Evolutionary conservation across 2,329 filamentous ascomycete species (phyloP).

Genomic region (Chaetomium globosum): DNA sequence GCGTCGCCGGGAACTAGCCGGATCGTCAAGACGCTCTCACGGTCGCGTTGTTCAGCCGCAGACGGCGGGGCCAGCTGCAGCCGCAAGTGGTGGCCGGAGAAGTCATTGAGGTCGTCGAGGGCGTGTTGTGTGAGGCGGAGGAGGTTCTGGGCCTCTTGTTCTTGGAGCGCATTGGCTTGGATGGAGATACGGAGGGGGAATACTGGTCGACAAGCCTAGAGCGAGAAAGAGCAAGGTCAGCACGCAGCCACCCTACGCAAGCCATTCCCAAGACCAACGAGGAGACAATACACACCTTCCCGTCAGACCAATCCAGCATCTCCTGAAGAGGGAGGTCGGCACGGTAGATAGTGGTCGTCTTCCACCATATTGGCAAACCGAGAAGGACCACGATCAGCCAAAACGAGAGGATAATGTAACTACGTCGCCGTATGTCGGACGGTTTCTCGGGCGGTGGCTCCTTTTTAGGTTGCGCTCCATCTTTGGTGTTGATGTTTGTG

Average conservation of each 20-base stretch:
- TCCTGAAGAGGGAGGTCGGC: constrained; percentile 78
- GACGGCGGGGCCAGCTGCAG: constrained; percentile 61
- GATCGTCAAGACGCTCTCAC: constrained; percentile 67
- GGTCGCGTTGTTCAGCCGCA: constrained; percentile 41
- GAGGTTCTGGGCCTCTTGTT: constrained; percentile 70
- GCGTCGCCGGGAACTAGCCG: constrained; percentile 67
- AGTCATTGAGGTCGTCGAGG: constrained; percentile 84
- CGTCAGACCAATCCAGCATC: constrained; percentile 92
- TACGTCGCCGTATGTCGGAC: constrained; percentile 69
- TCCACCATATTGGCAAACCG: constrained; percentile 93
- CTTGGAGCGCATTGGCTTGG: constrained; percentile 66
- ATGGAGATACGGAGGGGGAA: constrained; percentile 85
- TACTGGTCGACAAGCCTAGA: constrained; percentile 79
- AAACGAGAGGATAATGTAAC: constrained; percentile 79
- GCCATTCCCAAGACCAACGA: constrained; percentile 7
- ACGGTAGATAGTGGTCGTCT: constrained; percentile 88
- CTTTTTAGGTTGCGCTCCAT: constrained; percentile 40
- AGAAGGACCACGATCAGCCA: constrained; percentile 84
- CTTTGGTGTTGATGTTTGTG: constrained; percentile 17
- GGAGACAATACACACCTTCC: constrained; percentile 62
- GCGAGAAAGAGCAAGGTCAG: constrained; percentile 10
- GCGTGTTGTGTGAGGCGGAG: constrained; percentile 81
- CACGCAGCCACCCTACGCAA: not conserved
- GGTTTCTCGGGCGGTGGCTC: constrained; percentile 76
- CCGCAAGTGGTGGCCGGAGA: constrained; percentile 79